A percentile compares a stretch with the other conserved stretches of the same genome.
Conservation (phyloP, 2,329 filamentous ascomycete genomes). For the Monilinia laxa region DNA sequence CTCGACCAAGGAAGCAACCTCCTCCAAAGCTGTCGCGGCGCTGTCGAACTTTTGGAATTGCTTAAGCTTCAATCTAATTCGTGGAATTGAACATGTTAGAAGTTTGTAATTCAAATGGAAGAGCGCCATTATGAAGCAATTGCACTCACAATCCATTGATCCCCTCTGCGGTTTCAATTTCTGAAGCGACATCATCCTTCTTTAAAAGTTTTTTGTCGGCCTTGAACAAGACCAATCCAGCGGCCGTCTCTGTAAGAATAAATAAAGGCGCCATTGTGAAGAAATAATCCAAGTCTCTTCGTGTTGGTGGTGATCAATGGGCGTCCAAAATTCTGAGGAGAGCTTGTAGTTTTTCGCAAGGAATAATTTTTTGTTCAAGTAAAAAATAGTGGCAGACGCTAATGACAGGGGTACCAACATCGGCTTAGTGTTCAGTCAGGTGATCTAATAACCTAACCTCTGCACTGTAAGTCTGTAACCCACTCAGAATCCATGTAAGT, state of each 20-base stretch:
- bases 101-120: conserved; percentile 18
- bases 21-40: conserved; percentile 83
- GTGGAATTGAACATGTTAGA: conserved; percentile 29
- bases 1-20: conserved; percentile 84
- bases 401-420: conserved; percentile 21
- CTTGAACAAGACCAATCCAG: conserved; percentile 96
- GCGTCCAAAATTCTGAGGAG: conserved; percentile 25
- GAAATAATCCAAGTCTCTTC: conserved; percentile 20
- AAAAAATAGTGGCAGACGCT: conserved; percentile 29
- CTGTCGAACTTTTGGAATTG: conserved; percentile 97
- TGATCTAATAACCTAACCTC: conserved; percentile 12
- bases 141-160: conserved; percentile 77
- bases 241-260: conserved; percentile 83
- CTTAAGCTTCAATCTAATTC: conserved; percentile 81
- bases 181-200: conserved; percentile 72
- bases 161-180: conserved; percentile 77
- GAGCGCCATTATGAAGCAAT: conserved; percentile 27
- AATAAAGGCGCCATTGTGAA: conserved; percentile 74
- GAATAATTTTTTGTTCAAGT: conserved; percentile 29
- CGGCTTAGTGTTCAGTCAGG: conserved; percentile 24
- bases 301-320: conserved; percentile 25
- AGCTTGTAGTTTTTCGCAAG: conserved; percentile 29
- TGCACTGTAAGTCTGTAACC: neutral
- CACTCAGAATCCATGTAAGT: conserved; percentile 19
- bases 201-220: conserved; percentile 98